These are phyloP conservation scores for Russula virescens DNA, from an alignment of 768 basidiomycete genomes.

Conservation along the genomic window DNA sequence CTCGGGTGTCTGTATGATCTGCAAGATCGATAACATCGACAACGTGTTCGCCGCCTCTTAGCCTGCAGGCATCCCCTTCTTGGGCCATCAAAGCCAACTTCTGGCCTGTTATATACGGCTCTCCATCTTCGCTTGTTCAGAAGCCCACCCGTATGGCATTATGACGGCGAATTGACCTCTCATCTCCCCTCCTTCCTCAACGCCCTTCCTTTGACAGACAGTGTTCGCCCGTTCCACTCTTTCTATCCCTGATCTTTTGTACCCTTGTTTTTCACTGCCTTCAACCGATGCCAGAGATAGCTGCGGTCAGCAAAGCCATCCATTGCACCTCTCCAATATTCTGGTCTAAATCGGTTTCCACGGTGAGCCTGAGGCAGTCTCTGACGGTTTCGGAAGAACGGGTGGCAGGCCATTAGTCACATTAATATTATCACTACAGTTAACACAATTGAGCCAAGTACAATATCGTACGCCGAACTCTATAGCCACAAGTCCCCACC, in stretches of 20 bases:
- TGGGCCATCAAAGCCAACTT: not conserved
- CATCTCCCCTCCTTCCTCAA: not conserved
- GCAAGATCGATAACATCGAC: slow-evolving; percentile 14
- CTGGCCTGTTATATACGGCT: not conserved
- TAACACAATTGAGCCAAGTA: not conserved
- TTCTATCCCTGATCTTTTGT: too few species aligned
- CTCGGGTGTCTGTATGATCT: not conserved
- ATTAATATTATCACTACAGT: not conserved
- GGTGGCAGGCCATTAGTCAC: not conserved
- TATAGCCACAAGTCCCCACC: not conserved
- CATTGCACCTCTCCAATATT: not conserved
- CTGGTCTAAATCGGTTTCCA: too few species aligned
- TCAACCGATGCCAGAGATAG: not conserved
- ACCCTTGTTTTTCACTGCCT: too few species aligned
- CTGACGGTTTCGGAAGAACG: too few species aligned
- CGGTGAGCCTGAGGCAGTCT: too few species aligned
- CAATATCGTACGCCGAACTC: not conserved
- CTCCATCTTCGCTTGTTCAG: not conserved
- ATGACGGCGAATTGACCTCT: not conserved
- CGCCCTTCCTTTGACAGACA: not conserved
- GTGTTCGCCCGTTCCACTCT: too few species aligned
- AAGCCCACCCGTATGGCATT: not conserved
- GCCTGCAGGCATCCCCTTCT: slow-evolving; percentile 11
- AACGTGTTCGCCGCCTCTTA: slow-evolving; percentile 14
- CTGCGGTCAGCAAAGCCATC: not conserved